A percentile compares a stretch with the other conserved stretches of the same genome.
phyloP scores from a whole-genome alignment of 1,139 yeast species.

The Kurtzmaniella natalensis region DNA sequence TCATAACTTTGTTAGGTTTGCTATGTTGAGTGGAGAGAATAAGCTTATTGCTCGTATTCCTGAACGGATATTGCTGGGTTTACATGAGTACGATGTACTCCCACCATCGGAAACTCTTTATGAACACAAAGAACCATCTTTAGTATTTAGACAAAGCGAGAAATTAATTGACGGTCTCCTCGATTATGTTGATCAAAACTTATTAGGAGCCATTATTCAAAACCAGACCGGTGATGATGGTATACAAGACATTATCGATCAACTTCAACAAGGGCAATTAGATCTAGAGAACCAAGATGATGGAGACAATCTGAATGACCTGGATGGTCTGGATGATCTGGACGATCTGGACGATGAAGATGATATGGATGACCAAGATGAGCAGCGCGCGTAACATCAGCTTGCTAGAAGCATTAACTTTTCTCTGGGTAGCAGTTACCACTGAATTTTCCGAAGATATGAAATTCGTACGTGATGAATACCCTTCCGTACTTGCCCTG shows the following conservation, averaged over 20 bases:
- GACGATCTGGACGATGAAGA: no score
- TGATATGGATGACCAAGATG: no score
- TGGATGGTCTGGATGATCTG: no score
- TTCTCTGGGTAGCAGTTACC: no score
- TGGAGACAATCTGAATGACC: no score
- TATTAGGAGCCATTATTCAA: constrained; percentile 35
- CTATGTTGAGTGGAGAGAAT: constrained; percentile 65
- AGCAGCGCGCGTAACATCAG: no score
- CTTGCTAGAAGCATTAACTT: no score
- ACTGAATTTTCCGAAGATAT: no score
- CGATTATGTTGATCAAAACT: constrained; percentile 35
- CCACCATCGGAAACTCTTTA: constrained; percentile 47
- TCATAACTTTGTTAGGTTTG: constrained; percentile 58
- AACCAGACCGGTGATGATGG: constrained; percentile 25
- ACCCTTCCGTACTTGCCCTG: no score
- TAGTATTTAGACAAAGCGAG: constrained; percentile 13
- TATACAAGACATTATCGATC: constrained; percentile 18
- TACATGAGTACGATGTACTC: constrained; percentile 64
- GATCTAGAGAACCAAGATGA: no score
- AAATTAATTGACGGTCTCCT: constrained; percentile 29
- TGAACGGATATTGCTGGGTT: constrained; percentile 47
- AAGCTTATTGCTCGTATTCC: constrained; percentile 70
- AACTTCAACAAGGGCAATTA: constrained; percentile 1
- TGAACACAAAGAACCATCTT: constrained; percentile 26
- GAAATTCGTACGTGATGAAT: no score